These are phyloP conservation scores for Eutrema salsugineum DNA, from an alignment of 441 rosid genomes.

Conservation along the genomic window DNA sequence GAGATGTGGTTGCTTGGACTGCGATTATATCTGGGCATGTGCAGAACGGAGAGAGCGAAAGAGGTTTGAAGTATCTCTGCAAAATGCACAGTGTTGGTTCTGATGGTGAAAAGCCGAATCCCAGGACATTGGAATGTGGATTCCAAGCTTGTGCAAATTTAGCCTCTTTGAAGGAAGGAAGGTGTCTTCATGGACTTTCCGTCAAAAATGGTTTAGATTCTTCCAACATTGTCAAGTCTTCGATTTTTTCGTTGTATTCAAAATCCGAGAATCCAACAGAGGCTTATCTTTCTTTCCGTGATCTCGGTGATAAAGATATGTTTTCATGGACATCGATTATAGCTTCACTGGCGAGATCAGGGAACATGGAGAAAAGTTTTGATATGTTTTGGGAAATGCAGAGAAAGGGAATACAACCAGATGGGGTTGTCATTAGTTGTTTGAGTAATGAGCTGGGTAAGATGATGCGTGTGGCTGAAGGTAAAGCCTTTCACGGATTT, in stretches of 20 bases:
- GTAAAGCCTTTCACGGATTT: slow-evolving; percentile 58
- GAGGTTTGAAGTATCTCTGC: slow-evolving; percentile 42
- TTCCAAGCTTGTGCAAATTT: slow-evolving; percentile 56
- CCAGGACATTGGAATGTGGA: slow-evolving; percentile 55
- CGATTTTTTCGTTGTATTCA: slow-evolving; percentile 46
- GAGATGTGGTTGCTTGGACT: slow-evolving; percentile 70
- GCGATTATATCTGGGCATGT: slow-evolving; percentile 55
- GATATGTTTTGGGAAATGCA: slow-evolving; percentile 55
- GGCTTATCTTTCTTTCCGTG: slow-evolving; percentile 42
- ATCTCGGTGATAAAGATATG: slow-evolving; percentile 46
- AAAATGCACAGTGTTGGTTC: slow-evolving; percentile 41
- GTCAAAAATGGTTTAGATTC: slow-evolving; percentile 46
- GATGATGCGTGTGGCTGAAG: slow-evolving; percentile 30
- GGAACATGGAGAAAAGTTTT: slow-evolving; percentile 39
- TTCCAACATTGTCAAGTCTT: slow-evolving; percentile 39
- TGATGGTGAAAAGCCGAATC: slow-evolving; percentile 43
- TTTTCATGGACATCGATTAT: slow-evolving; percentile 67
- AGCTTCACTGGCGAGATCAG: slow-evolving; percentile 43
- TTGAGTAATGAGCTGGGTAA: slow-evolving; percentile 48
- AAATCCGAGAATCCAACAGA: slow-evolving; percentile 44
- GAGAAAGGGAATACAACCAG: slow-evolving; percentile 34
- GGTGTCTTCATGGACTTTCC: slow-evolving; percentile 50
- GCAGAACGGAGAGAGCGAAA: slow-evolving; percentile 49
- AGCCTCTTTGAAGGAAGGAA: slow-evolving; percentile 40
- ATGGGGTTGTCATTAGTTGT: slow-evolving; percentile 55